Conservation (phyloP, 225 moss, liverwort and hornwort species). For the Polytrichum commune region DNA sequence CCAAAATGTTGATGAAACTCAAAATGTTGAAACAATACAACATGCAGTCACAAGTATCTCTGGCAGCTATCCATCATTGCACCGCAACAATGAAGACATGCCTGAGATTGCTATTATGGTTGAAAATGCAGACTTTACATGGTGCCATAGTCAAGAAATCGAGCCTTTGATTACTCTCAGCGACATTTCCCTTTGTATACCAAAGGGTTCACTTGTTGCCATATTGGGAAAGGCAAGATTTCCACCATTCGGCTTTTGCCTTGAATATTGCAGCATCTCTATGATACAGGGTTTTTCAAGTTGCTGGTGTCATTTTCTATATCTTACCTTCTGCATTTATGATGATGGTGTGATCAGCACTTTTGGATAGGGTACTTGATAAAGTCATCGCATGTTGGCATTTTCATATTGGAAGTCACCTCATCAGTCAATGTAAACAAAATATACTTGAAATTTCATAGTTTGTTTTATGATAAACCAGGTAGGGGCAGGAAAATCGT, state of each 20-base stretch:
- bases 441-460: too few relatives aligned
- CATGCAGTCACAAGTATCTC: too few relatives aligned
- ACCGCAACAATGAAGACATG: constrained; percentile 8
- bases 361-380: too few relatives aligned
- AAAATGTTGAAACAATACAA: constrained; percentile 13
- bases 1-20: constrained; percentile 15
- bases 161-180: constrained; percentile 43
- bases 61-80: too few relatives aligned
- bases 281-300: too few relatives aligned
- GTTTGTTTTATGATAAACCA: constrained; percentile 12
- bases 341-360: too few relatives aligned
- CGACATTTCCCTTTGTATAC: constrained; percentile 65
- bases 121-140: constrained; percentile 72
- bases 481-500: constrained; percentile 93
- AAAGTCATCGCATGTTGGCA: too few relatives aligned
- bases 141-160: constrained; percentile 55
- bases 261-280: too few relatives aligned
- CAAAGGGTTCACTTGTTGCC: constrained; percentile 74
- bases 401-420: too few relatives aligned
- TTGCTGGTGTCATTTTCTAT: too few relatives aligned
- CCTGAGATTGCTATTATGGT: constrained; percentile 42
- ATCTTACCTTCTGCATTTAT: too few relatives aligned
- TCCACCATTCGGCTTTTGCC: background rate
- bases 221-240: constrained; percentile 72
- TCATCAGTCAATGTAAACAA: too few relatives aligned